These are phyloP conservation scores for Saccharomyces hybrid DNA, from an alignment of 1,139 yeast genomes.

Conservation along the genomic window DNA sequence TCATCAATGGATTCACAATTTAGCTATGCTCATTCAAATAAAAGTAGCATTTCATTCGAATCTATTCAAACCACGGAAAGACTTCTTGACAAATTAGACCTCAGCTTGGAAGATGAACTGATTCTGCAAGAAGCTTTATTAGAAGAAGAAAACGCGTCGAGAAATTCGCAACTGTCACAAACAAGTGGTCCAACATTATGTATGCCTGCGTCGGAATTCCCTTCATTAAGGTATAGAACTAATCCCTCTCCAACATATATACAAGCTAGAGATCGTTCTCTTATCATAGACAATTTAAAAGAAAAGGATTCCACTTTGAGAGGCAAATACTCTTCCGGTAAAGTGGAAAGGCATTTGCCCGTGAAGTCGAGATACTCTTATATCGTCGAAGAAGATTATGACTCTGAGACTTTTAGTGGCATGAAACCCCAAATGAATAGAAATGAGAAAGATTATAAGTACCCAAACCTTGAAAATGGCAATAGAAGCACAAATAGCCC, in stretches of 20 bases:
- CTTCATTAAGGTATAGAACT: slow-evolving; percentile 21
- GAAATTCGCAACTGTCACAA: slow-evolving; percentile 1
- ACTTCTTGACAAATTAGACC: slow-evolving; percentile 28
- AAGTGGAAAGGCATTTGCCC: slow-evolving; percentile 27
- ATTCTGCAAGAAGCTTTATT: slow-evolving; percentile 22
- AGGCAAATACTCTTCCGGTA: slow-evolving; percentile 16
- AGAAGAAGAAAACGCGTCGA: slow-evolving; percentile 15
- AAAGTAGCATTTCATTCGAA: slow-evolving; percentile 25
- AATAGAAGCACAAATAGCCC: not conserved
- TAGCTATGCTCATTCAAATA: slow-evolving; percentile 3
- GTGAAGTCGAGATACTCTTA: slow-evolving; percentile 28
- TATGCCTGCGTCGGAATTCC: slow-evolving; percentile 30
- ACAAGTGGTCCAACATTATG: slow-evolving; percentile 18
- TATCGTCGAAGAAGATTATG: slow-evolving; percentile 28
- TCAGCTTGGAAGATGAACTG: slow-evolving; percentile 29
- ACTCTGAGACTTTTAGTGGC: slow-evolving; percentile 6
- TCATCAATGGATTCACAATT: not conserved
- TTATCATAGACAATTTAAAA: slow-evolving; percentile 8
- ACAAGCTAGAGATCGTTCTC: not conserved
- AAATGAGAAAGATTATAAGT: not conserved
- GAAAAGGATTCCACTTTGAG: slow-evolving; percentile 12
- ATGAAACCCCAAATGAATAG: not conserved
- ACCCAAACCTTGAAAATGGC: not conserved
- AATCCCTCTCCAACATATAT: not conserved
- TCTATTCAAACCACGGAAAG: slow-evolving; percentile 28